Conservation (phyloP, 2,329 filamentous ascomycete genomes). For the Aspergillus tubingensis region DNA sequence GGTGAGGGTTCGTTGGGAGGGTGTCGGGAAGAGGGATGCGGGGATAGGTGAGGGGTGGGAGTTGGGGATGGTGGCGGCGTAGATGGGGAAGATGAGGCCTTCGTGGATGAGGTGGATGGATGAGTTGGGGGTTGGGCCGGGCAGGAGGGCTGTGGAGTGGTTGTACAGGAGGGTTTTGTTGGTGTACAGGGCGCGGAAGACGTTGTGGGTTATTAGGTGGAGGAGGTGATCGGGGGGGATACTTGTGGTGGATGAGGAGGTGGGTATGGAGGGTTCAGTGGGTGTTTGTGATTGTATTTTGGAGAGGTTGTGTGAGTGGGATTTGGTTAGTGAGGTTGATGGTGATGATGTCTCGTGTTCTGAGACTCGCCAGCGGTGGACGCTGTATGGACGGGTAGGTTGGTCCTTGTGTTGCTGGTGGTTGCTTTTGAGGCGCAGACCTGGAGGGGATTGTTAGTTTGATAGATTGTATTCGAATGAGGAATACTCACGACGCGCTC, state of each 20-base stretch:
- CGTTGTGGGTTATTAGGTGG: constrained; percentile 30
- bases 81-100: constrained; percentile 4
- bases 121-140: not conserved
- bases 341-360: not conserved
- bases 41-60: constrained; percentile 11
- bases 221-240: constrained; percentile 23
- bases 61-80: constrained; percentile 11
- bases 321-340: not conserved
- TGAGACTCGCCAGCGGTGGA: constrained; percentile 18
- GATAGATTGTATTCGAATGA: too few species aligned
- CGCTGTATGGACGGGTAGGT: constrained; percentile 1
- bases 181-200: constrained; percentile 24
- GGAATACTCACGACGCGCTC: constrained; percentile 14
- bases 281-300: too few species aligned
- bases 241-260: not conserved
- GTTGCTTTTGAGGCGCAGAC: constrained; percentile 4
- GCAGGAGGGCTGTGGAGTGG: not conserved
- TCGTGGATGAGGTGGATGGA: not conserved
- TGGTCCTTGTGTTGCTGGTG: not conserved
- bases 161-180: constrained; percentile 25
- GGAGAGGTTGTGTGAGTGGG: not conserved
- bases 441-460: not conserved
- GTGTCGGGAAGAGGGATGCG: constrained; percentile 15
- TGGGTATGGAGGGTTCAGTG: not conserved
- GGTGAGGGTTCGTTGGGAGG: constrained; percentile 15